Base-by-base conservation (phyloP, 2,329 filamentous ascomycete genomes). In the Neocucurbitaria cava region DNA sequence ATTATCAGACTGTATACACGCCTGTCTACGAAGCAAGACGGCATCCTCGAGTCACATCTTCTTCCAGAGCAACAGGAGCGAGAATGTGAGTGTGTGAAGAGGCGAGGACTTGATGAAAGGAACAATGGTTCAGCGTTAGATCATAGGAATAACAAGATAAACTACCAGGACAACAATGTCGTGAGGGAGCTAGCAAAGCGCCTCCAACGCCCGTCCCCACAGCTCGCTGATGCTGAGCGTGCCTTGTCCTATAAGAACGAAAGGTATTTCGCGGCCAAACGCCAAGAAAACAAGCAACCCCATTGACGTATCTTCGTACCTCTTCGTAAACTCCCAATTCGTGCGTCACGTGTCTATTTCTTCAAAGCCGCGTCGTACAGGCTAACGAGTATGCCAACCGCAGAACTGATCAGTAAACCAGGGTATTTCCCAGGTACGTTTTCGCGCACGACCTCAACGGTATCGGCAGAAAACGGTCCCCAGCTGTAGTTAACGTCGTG, bases 301-400 rank as follows among this genome's bases (percentile, higher is more conserved):
- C 20, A 40, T 13, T n/a, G n/a, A 11, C 38, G 21, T 40, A n/a
- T 40, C 38, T 40, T 40, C 38, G 21, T 40, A 26, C 38, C 13
- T 13, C 5, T 13, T 40, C 20, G n/a, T 40, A 15, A 40, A 15
- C 20, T 24, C 21, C 13, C 20, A n/a, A 13, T 9, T 23, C 21
- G 15, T 23, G 20, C 20, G 4, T 23, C 21, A 21, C 30, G 20
- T 15, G 13, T 18, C 60, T 64, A 76, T 48, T 75, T 91, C 78
- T 84, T 88, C 71, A 93, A 77, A 21, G 90, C 87, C 35, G 90
- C 91, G 61, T 94, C 90, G 75, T 93, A 95, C 59, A 95, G 77
- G 61, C 88, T 89, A 43, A 87, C 81, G 24, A 93, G 69, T 20
- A 84, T 84, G 4, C 88, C 89, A 61, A 94, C 86, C 49, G 83